A percentile compares a stretch with the other conserved stretches of the same genome.
phyloP scores from a whole-genome alignment of 495 filamentous ascomycete genomes.

The Penicillium ucsense region DNA sequence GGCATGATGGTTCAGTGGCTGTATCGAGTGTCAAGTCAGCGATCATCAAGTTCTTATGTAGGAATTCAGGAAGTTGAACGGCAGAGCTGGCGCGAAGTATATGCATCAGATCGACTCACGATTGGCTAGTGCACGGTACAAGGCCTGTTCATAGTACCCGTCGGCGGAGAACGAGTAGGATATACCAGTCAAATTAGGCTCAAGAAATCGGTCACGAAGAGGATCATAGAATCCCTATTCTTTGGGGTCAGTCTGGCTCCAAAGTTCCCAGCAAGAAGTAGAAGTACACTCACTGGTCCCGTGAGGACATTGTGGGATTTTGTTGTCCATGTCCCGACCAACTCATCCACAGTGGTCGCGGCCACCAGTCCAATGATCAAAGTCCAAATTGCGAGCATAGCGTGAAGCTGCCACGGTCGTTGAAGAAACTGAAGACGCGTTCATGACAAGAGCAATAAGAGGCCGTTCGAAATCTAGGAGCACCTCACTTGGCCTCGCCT shows the following conservation, averaged over 20 bases:
- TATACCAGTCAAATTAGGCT: conserved; percentile 64
- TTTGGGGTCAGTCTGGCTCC: background rate
- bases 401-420: background rate
- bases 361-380: conserved; percentile 21
- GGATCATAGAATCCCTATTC: conserved; percentile 65
- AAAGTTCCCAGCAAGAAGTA: background rate
- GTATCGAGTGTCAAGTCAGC: background rate
- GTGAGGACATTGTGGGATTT: conserved; percentile 66
- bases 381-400: conserved; percentile 17
- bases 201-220: conserved; percentile 55
- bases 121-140: conserved; percentile 65
- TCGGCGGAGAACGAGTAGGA: conserved; percentile 72
- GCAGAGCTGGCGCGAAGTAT: background rate
- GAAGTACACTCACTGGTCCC: conserved; percentile 48
- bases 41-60: too few species aligned
- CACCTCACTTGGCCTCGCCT: background rate
- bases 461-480: too few species aligned
- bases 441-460: too few species aligned
- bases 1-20: conserved; percentile 57
- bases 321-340: conserved; percentile 69
- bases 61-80: too few species aligned
- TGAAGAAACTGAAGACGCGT: background rate
- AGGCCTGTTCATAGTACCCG: conserved; percentile 64
- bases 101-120: conserved; percentile 38
- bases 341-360: conserved; percentile 29